These are phyloP conservation scores for Penicillium sp. DNA, from an alignment of 2,329 filamentous ascomycete genomes.

Conservation along the genomic window DNA sequence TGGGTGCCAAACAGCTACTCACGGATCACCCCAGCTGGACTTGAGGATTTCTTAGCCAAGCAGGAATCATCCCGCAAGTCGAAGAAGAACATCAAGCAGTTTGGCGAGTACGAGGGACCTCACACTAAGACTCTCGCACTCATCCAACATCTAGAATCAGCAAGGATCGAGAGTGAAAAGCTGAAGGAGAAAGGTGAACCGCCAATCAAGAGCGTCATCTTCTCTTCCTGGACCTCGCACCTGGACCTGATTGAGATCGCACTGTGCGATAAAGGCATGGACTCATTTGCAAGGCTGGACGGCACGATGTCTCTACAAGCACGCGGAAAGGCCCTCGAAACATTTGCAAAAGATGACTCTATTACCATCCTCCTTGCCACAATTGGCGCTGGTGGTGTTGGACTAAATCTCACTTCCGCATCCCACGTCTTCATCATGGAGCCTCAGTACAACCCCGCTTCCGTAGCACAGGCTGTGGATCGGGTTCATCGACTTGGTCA, in stretches of 20 bases:
- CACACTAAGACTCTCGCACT: constrained; percentile 91
- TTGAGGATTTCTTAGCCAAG: constrained; percentile 56
- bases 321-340: constrained; percentile 74
- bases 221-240: constrained; percentile 95
- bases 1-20: constrained; percentile 68
- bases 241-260: constrained; percentile 89
- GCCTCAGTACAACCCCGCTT: constrained; percentile 94
- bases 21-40: constrained; percentile 65
- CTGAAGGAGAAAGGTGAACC: constrained; percentile 64
- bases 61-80: constrained; percentile 58
- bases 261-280: constrained; percentile 60
- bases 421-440: constrained; percentile 97
- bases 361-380: constrained; percentile 87
- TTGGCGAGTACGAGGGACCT: constrained; percentile 76
- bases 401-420: constrained; percentile 85
- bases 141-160: constrained; percentile 71
- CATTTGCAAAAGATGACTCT: constrained; percentile 72
- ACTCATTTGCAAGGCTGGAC: constrained; percentile 77
- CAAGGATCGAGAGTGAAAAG: constrained; percentile 59
- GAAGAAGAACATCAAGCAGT: constrained; percentile 61
- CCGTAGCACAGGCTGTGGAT: constrained; percentile 92
- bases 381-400: constrained; percentile 88
- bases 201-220: constrained; percentile 90
- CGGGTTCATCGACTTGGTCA: constrained; percentile 91
- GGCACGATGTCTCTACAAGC: constrained; percentile 80